Evolutionary conservation across 2,329 filamentous ascomycete species (phyloP).

Genomic region (Fusarium luffae): DNA sequence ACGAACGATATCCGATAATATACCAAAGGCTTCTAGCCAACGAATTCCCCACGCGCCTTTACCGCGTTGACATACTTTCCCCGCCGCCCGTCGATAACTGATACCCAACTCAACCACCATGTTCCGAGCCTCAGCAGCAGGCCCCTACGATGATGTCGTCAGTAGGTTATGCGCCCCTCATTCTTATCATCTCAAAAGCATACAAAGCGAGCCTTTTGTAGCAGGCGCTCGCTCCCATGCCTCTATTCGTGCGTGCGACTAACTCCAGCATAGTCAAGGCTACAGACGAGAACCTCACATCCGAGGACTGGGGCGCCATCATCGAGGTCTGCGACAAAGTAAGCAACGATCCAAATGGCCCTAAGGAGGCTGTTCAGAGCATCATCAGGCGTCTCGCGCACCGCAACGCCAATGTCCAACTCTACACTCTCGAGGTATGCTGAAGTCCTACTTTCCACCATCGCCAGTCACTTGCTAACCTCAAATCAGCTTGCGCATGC

Average conservation of each 20-base stretch:
- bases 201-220: not conserved
- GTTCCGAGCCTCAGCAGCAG: conserved; percentile 68
- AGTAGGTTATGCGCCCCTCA: conserved; percentile 55
- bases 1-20: conserved; percentile 17
- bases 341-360: conserved; percentile 63
- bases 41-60: conserved; percentile 1
- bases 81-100: conserved; percentile 21
- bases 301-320: conserved; percentile 76
- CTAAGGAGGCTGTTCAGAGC: conserved; percentile 87
- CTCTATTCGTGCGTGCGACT: conserved; percentile 17
- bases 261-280: conserved; percentile 67
- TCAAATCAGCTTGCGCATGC: conserved; percentile 80
- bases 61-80: conserved; percentile 10
- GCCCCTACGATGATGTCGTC: conserved; percentile 69
- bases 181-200: not conserved
- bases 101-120: conserved; percentile 53
- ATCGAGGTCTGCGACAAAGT: conserved; percentile 73
- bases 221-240: not conserved
- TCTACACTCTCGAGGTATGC: conserved; percentile 87
- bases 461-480: conserved; percentile 15
- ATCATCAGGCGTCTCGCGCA: conserved; percentile 93
- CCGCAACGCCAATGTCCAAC: conserved; percentile 94
- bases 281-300: conserved; percentile 97
- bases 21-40: conserved; percentile 22
- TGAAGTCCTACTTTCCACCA: not conserved